Percentiles rank a stretch among this genome's conserved stretches.
phyloP scores from a whole-genome alignment of 2,329 filamentous ascomycete species.

The Sphaerostilbella broomeana region DNA sequence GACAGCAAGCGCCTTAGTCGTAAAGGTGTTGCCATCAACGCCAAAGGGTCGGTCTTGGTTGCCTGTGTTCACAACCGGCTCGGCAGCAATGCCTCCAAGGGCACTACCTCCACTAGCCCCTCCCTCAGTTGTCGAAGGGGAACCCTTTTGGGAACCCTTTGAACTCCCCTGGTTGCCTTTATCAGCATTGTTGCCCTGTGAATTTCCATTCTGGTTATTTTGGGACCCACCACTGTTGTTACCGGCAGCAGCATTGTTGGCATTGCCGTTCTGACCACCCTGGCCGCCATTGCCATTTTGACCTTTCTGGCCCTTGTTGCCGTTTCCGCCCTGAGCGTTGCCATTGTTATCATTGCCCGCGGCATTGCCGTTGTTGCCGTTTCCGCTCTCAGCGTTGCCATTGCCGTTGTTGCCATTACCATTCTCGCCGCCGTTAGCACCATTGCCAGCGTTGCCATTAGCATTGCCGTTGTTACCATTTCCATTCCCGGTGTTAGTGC shows the following conservation, averaged over 20 bases:
- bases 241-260: constrained; percentile 4
- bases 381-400: neutral
- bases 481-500: constrained; percentile 2
- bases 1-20: constrained; percentile 46
- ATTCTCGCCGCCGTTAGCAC: neutral
- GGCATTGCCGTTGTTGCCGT: neutral
- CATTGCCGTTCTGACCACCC: constrained; percentile 1
- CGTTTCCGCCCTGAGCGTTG: too few relatives aligned
- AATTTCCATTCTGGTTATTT: constrained; percentile 1
- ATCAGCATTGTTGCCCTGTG: constrained; percentile 7
- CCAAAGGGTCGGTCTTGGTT: constrained; percentile 46
- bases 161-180: constrained; percentile 8
- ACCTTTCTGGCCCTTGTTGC: constrained; percentile 4
- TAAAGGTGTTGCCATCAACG: constrained; percentile 53
- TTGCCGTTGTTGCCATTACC: constrained; percentile 5
- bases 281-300: constrained; percentile 3
- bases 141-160: too few relatives aligned
- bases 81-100: constrained; percentile 47
- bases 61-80: constrained; percentile 42
- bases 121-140: too few relatives aligned
- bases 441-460: neutral
- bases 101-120: constrained; percentile 27
- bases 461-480: neutral
- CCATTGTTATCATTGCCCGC: neutral
- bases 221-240: constrained; percentile 6